Evolutionary conservation across 2,329 filamentous ascomycete genomes (phyloP), one percentile per base, ranked within the genome.

Genomic region (Sphaerostilbella broomeana): DNA sequence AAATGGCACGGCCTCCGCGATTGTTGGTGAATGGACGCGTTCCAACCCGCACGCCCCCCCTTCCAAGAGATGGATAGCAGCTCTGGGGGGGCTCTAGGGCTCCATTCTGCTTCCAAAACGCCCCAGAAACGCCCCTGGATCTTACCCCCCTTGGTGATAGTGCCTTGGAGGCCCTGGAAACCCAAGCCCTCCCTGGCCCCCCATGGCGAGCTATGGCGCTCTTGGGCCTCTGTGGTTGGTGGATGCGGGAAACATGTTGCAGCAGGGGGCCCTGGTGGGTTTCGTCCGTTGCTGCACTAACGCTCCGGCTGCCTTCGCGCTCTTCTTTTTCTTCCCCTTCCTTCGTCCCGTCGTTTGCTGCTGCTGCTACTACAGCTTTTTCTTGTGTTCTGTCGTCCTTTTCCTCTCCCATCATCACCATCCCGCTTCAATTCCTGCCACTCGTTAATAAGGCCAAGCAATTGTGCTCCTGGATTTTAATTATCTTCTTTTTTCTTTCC

Each of bases 381-480:
- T n/a, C n/a, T n/a, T n/a, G n/a, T n/a, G n/a, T n/a, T n/a, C 24
- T 25, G 8, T 46, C 41, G 35, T 44, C 34, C 28, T 41, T 44
- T 41, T 20, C 38, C 37, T 17, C 25, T 38, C 38, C 42, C 34
- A 38, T 42, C 42, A 38, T 42, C 38, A 25, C 40, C 42, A 34
- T 44, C 42, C 38, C 34, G 38, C 47, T 62, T 63, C 52, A 48
- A 53, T 64, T 63, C 58, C 50, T 46, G 57, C 56, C 61, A 45
- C 56, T 64, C 61, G 60, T 63, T 64, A 54, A 54, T 50, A 51
- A 54, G 49, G 52, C 54, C 47, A 39, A 48, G 45, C 52, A 56
- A 55, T 57, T 52, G 40, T 40, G 45, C 46, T 53, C 41, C 43
- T 45, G 48, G 44, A 51, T 39, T 53, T 44, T 29, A 35, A 43